Evolutionary conservation across 768 basidiomycete species (phyloP), one percentile per base, ranked within the genome.

Genomic region (Rubroboletus pulcherrimus): DNA sequence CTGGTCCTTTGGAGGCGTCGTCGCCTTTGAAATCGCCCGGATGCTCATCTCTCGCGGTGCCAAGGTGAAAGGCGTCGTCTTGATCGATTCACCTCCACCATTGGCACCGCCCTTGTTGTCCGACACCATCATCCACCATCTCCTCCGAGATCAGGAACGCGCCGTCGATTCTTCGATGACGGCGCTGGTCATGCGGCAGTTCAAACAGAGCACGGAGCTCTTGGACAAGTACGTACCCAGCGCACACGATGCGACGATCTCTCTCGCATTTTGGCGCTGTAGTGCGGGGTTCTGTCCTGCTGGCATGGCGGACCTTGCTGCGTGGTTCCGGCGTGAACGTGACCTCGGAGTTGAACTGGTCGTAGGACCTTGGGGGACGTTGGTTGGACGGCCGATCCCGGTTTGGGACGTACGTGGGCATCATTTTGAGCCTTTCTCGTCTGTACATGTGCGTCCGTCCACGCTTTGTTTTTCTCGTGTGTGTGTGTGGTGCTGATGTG

Each of bases 1-100:
- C 0, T 91, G 87, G 87, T 91, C 88, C 3, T 87, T 91, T 58
- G 88, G 88, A 12, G 88, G 87, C 2, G 82, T 88, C 5, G 80
- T 82, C 0, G 86, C 87, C 0, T 89, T 82, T 61, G 88, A 89
- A 62, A 71, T 81, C 3, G 81, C 83, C 17, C 77, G 76, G 0
- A 78, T 80, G 26, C 77, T 89, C 17, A 7, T 12, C 12, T 15
- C 48, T 1, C 71, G 63, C 5, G 81, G 78, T 3, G 60, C 78
- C 9, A 48, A 59, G 1, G 81, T 86, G 21, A 71, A 73, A 49
- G 89, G 86, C 0, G 71, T 90, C 42, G 59, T 89, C 9, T 72
- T 89, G 56, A 83, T 91, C 60, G 89, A 90, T 64, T 76, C 85
- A 0, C 86, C 89, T 0, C 73, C 76, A 54, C 87, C 89, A 0